Base-by-base conservation (phyloP, 148 eudicot species). In the Dianthus caryophyllus region DNA sequence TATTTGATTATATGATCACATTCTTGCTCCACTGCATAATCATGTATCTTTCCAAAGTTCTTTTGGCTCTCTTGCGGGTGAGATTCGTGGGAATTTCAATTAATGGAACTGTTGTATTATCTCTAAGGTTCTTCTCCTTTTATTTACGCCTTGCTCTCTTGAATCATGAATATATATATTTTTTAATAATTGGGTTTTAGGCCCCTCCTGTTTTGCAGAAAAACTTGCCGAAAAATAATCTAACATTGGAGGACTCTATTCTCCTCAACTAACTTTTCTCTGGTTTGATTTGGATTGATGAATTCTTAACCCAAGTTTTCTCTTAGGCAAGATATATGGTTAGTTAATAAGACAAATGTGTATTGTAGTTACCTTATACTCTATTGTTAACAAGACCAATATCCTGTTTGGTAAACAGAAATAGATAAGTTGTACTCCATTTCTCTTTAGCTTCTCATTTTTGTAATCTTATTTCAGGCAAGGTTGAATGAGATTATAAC, bases 401-500 rank as follows among this genome's bases (percentile, higher is more conserved):
- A n/a, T n/a, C 8, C 0, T 49, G 44, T 15, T 49, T 49, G 21
- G 44, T 9, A 31, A 33, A 60, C 33, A 9, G 26, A 27, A 31
- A 49, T 27, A 38, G 25, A 62, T 43, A 20, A 17, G 1, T 33
- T 2, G 38, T 33, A 33, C 7, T 33, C 4, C 65, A 7, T 58
- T 25, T n/a, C 20, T 30, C 18, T 33, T 24, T 11, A 68, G 30
- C 27, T 55, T 71, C 71, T 26, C 36, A 68, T 64, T 53, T 71
- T 43, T 59, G 48, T 61, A 71, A n/a, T 38, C 14, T 46, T 54
- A 57, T 53, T 61, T 46, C 82, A 93, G 98, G 93, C 93, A 56
- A 88, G 88, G 76, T 82, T 94, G 83, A 86, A 90, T 70, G 97
- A 90, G 76, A 84, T 94, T 59, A 86, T 94, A 66, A 90, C 85